Base-by-base conservation (phyloP, 164 flowering plant species). In the Macadamia integrifolia region DNA sequence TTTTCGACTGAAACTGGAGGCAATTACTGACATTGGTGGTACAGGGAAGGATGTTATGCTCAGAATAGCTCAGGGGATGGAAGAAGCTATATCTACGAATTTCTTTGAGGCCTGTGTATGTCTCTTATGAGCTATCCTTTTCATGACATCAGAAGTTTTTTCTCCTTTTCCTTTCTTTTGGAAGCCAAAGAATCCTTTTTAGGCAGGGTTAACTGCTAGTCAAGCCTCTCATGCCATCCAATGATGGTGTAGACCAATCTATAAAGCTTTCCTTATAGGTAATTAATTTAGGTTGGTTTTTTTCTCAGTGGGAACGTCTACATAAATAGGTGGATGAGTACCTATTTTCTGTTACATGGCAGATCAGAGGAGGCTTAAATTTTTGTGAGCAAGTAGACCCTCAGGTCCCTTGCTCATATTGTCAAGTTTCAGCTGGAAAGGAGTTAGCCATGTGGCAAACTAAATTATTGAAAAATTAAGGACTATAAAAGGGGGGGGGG, bases 91-190 rank as follows among this genome's bases (percentile, higher is more conserved):
- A 64, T 80, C 69, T 68, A 69, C 82, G 72, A 78, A 81, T 58
- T 76, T 91, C 28, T 71, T 81, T 9, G 81, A 78, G 63, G 81
- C 82, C 73, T 80, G 67, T 75, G 94, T 93, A 86, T 42, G 94
- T 84, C 11, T 65, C 2, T 9, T 15, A 13, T 64, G 23, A 71
- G 42, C 28, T 58, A 32, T 56, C 31, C 66, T 40, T 66, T 49
- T 70, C 1, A 32, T 46, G 14, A 18, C 31, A 4, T 61, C 13
- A 2, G 69, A 6, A 18, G 17, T 6, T 8, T 65, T 67, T n/a
- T 65, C 17, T 42, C 28, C 40, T 14, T 57, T 14, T 52, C 43
- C 30, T 35, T 49, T 40, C 32, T 58, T 23, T 55, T 67, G 14
- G 60, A 30, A 59, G 32, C 43, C 56, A 7, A 50, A 60, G 35